A percentile compares a stretch with the other conserved stretches of the same genome.
Evolutionary conservation across 140 eudicot genomes (phyloP).

Genomic region (Bidens hawaiensis): DNA sequence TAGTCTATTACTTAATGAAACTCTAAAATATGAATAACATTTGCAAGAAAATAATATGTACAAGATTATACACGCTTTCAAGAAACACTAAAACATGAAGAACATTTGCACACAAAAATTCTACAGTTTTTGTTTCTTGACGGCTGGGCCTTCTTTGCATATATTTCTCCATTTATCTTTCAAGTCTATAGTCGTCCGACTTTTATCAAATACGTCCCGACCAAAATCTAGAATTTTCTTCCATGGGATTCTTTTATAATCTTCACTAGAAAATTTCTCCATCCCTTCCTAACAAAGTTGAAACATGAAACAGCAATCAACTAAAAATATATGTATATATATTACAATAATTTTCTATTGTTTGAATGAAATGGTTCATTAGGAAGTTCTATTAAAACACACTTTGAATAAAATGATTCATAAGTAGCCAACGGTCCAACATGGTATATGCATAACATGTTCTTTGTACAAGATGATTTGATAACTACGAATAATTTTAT

Average conservation of each 20-base stretch:
- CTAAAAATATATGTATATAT: neutral
- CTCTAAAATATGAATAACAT: no score
- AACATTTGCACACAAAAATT: neutral
- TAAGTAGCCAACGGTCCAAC: no score
- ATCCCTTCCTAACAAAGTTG: constrained; percentile 30
- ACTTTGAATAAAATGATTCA: neutral
- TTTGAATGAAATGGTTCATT: neutral
- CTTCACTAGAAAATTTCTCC: constrained; percentile 6
- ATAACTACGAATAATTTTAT: neutral
- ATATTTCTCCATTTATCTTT: constrained; percentile 47
- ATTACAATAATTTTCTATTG: neutral
- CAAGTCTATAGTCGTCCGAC: constrained; percentile 27
- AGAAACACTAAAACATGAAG: neutral
- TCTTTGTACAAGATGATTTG: neutral
- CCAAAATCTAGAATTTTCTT: constrained; percentile 31
- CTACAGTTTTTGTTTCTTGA: constrained; percentile 22
- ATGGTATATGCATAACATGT: neutral
- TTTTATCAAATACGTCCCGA: constrained; percentile 14
- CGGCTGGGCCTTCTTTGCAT: constrained; percentile 21
- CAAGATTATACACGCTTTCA: neutral
- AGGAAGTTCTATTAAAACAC: neutral
- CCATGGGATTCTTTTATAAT: constrained; percentile 30
- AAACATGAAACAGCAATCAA: constrained; percentile 7
- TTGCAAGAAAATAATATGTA: neutral
- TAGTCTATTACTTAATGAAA: no score